These are phyloP conservation scores for Termitomyces sp. DNA, from an alignment of 768 basidiomycete species.

Conservation along the genomic window DNA sequence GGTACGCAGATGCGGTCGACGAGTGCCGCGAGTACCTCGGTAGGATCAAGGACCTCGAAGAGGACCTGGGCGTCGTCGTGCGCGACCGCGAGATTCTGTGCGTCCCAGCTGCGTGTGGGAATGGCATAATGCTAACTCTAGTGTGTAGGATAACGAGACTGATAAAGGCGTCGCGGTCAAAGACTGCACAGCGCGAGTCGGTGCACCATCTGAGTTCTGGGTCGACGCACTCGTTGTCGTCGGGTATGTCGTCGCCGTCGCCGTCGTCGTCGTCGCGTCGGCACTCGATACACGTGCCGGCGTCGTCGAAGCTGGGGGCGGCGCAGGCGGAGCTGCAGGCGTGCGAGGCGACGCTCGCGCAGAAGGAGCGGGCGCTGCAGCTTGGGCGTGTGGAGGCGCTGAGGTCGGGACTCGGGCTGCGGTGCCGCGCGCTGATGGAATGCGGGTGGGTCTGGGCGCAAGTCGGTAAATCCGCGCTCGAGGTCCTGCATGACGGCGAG, in stretches of 20 bases:
- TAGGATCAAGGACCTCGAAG: too few species aligned
- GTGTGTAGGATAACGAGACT: conserved; percentile 73
- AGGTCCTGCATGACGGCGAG: conserved; percentile 21
- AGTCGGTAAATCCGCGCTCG: conserved; percentile 48
- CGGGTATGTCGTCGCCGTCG: conserved; percentile 20
- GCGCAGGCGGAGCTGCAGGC: conserved; percentile 79
- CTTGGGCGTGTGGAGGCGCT: conserved; percentile 47
- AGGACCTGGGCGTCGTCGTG: too few species aligned
- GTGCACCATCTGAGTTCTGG: conserved; percentile 31
- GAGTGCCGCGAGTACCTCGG: too few species aligned
- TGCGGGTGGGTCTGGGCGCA: conserved; percentile 68
- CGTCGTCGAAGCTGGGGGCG: conserved; percentile 46
- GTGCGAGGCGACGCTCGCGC: conserved; percentile 69
- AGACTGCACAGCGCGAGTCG: conserved; percentile 11
- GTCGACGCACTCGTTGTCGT: conserved; percentile 36
- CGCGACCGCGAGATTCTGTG: too few species aligned
- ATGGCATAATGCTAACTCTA: too few species aligned
- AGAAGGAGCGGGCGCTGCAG: conserved; percentile 63
- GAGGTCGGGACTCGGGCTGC: conserved; percentile 52
- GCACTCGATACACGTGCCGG: not conserved
- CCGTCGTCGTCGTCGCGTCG: too few species aligned
- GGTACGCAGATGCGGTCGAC: too few species aligned
- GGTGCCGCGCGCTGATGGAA: conserved; percentile 61
- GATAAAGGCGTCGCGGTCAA: conserved; percentile 65
- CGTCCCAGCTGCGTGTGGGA: too few species aligned